Evolutionary conservation across 139 green algal genomes (phyloP), one percentile per base, ranked within the genome.

Genomic region (Closterium sp.): DNA sequence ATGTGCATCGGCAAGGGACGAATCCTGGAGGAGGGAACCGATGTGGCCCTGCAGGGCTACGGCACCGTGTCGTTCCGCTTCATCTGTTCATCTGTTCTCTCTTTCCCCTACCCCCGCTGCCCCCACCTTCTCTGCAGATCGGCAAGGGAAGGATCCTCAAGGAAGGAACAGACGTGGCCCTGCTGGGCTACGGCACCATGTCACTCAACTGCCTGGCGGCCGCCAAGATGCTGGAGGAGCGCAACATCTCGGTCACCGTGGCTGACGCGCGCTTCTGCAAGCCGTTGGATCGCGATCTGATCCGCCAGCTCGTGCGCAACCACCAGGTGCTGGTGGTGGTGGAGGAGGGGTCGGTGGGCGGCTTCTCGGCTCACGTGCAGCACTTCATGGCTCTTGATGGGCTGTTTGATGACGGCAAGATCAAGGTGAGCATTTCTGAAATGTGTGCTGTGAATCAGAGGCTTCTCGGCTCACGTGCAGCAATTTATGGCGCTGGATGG

Each of bases 231-330:
- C 96, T 99, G 88, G 95, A 95, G 89, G 95, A 97, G 85, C 92
- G 95, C 21, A 97, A 97, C 62, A 95, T 99, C 27, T 96, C 90
- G 28, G 95, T 96, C 30, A 99, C 98, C 0, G 97, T 99, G 0
- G 96, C 97, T 50, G 98, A 99, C 94, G 97, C 97, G 24, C 96
- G 98, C 50, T 99, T 99, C 95, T 99, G 98, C 97, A 99, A 99
- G 96, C 98, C 98, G 9, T 96, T 99, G 50, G 98, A 99, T 95
- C 97, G 94, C 0, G 89, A 95, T 45, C 95, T 99, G 31, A 96
- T 97, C 70, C 93, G 95, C 17, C 92, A 91, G n/a, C 85, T 97
- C 50, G 97, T 96, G 11, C 96, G 94, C 45, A 95, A 99, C 94
- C 98, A 99, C 95, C 91, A 95, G 1, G 96, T 97, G 28, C 27